Conservation (phyloP, 192 early-diverging fungal genomes). For the Coemansia sp. region DNA sequence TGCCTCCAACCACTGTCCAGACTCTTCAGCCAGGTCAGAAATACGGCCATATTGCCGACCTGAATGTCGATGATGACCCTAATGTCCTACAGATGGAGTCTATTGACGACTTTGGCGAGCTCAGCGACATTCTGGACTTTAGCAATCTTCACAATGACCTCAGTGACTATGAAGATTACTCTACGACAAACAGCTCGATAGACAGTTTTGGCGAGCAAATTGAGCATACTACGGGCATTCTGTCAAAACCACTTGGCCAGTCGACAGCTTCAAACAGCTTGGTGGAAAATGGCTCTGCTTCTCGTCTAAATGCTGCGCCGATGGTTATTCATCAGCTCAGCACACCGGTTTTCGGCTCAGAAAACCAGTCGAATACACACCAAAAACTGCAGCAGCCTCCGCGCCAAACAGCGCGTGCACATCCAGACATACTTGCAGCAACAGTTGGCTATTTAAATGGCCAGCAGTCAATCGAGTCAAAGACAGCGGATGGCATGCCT, state of each 20-base stretch:
- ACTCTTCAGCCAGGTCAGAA: not conserved
- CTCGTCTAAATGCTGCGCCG: slow-evolving; percentile 7
- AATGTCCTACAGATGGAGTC: slow-evolving; percentile 45
- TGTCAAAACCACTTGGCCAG: slow-evolving; percentile 19
- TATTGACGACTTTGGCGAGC: slow-evolving; percentile 33
- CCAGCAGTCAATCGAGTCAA: no score
- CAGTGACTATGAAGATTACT: slow-evolving; percentile 31
- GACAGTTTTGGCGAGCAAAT: slow-evolving; percentile 53
- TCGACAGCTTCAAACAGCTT: no score
- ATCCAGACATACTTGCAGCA: not conserved
- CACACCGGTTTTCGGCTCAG: slow-evolving; percentile 1
- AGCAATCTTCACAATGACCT: slow-evolving; percentile 15
- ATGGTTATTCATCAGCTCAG: slow-evolving; percentile 27
- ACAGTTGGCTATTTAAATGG: not conserved
- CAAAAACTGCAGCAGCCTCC: slow-evolving; percentile 1
- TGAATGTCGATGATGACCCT: slow-evolving; percentile 8
- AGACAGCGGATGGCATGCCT: not conserved
- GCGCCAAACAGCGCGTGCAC: not conserved
- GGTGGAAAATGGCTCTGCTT: slow-evolving; percentile 1
- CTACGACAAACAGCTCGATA: slow-evolving; percentile 35
- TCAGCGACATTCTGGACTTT: slow-evolving; percentile 38
- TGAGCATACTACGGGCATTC: slow-evolving; percentile 34
- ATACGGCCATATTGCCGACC: slow-evolving; percentile 1
- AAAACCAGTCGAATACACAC: not conserved
- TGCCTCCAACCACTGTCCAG: slow-evolving; percentile 29